These are phyloP conservation scores for Salix caprea DNA, from an alignment of 345 rosid species.

Conservation along the genomic window DNA sequence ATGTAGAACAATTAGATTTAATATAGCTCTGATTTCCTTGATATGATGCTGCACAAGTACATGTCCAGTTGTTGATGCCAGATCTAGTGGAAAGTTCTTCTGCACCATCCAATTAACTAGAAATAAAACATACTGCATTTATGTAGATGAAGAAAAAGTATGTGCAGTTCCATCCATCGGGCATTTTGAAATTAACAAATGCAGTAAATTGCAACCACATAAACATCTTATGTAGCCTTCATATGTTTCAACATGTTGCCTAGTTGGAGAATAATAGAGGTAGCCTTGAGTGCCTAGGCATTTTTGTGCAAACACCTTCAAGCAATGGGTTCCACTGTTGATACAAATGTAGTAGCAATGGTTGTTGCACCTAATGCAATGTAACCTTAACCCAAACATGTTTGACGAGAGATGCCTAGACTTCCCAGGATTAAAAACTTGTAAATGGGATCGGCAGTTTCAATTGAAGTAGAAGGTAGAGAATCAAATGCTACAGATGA, in stretches of 20 bases:
- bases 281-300: not conserved
- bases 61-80: constrained; percentile 58
- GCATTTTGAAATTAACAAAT: not conserved
- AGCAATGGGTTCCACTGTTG: not conserved
- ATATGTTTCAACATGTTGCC: not conserved
- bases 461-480: not conserved
- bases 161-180: not conserved
- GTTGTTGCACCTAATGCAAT: not conserved
- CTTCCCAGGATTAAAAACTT: not conserved
- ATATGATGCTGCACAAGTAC: constrained; percentile 50
- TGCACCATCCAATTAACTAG: constrained; percentile 20
- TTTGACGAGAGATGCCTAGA: not conserved
- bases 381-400: not conserved
- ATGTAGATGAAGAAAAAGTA: not conserved
- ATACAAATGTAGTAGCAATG: not conserved
- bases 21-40: constrained; percentile 42
- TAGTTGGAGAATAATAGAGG: not conserved
- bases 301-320: constrained; percentile 6
- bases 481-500: not conserved
- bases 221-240: not conserved
- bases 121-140: not conserved
- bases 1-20: constrained; percentile 65
- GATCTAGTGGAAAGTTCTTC: constrained; percentile 46
- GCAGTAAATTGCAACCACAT: not conserved
- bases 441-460: not conserved